Percentiles rank a stretch among this genome's conserved stretches.
phyloP scores from a whole-genome alignment of 2,329 filamentous ascomycete species.

The Cladosporium sp. region DNA sequence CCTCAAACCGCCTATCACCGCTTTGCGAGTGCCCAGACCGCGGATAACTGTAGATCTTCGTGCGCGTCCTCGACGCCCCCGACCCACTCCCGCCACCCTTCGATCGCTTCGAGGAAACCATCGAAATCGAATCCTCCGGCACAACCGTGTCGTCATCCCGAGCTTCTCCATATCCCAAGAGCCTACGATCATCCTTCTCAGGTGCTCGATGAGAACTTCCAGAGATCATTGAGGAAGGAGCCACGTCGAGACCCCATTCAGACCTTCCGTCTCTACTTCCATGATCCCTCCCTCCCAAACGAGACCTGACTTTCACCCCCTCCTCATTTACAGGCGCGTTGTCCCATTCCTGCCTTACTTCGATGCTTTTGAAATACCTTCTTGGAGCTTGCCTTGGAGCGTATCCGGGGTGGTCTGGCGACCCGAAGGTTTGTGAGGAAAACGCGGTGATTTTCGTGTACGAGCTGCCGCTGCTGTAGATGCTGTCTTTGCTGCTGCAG shows the following conservation, averaged over 20 bases:
- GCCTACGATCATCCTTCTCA: neutral
- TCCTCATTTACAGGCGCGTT: neutral
- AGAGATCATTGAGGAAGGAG: neutral
- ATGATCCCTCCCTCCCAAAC: neutral
- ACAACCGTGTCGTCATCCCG: slow-evolving; percentile 4
- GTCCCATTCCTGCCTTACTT: slow-evolving; percentile 4
- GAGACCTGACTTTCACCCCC: neutral
- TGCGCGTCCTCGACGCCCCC: neutral
- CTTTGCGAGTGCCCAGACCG: neutral
- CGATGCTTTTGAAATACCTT: slow-evolving; percentile 8
- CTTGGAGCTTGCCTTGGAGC: slow-evolving; percentile 3
- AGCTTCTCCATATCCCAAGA: neutral
- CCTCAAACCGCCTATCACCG: neutral
- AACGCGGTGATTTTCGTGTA: neutral
- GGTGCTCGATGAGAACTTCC: no score
- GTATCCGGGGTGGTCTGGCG: slow-evolving; percentile 2
- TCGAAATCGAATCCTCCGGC: slow-evolving; percentile 19
- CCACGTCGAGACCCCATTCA: neutral
- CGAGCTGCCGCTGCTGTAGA: neutral
- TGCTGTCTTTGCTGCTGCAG: neutral
- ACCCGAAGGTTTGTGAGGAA: slow-evolving; percentile 4
- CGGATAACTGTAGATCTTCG: neutral
- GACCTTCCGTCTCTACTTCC: neutral
- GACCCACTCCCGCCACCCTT: neutral
- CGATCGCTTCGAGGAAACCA: slow-evolving; percentile 14